Conservation (phyloP, 345 rosid species). For the Brassica rapa region DNA sequence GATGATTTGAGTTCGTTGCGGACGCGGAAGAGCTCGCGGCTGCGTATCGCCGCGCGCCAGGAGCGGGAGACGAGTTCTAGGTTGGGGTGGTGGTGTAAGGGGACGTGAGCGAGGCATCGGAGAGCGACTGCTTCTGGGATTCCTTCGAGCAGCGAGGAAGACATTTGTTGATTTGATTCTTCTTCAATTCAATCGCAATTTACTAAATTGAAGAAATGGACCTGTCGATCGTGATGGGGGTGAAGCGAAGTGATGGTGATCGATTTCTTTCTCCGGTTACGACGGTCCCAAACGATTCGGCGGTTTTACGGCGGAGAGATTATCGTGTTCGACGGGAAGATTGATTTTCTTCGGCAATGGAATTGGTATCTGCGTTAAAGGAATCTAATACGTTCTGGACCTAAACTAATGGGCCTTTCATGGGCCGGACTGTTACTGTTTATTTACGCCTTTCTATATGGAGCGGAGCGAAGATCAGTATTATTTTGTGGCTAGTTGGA, state of each 20-base stretch:
- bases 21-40: slow-evolving; percentile 74
- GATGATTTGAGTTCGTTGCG: slow-evolving; percentile 70
- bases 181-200: neutral
- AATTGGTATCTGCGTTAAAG: slow-evolving; percentile 16
- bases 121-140: slow-evolving; percentile 89
- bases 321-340: neutral
- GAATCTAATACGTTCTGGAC: slow-evolving; percentile 9
- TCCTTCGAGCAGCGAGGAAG: slow-evolving; percentile 76
- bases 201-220: too few species aligned
- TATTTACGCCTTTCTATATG: neutral
- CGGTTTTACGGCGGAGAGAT: neutral
- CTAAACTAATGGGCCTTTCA: neutral
- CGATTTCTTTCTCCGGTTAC: neutral
- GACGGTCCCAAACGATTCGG: neutral
- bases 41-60: slow-evolving; percentile 76
- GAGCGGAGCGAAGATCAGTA: neutral
- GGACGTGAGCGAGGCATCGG: slow-evolving; percentile 88
- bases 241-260: neutral
- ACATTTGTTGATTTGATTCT: slow-evolving; percentile 44
- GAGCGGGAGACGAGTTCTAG: slow-evolving; percentile 87
- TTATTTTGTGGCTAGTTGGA: neutral
- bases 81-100: slow-evolving; percentile 67
- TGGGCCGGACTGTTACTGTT: neutral
- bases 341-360: slow-evolving; percentile 17
- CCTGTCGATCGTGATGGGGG: neutral